A percentile compares a stretch with the other conserved stretches of the same genome.
These are phyloP conservation scores for Fusarium sp. DNA, from an alignment of 2,329 filamentous ascomycete genomes.

Conservation along the genomic window DNA sequence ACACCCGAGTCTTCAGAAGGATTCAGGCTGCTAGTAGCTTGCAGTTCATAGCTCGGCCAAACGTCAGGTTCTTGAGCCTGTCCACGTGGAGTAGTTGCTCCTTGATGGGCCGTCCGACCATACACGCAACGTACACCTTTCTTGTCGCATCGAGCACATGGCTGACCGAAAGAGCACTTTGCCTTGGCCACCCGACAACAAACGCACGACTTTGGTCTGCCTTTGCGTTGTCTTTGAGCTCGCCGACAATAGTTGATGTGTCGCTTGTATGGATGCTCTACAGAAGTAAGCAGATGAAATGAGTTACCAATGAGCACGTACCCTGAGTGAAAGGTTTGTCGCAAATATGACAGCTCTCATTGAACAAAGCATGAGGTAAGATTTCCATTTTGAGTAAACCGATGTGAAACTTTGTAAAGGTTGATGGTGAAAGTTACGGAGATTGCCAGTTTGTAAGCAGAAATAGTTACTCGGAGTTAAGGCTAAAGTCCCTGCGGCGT, in stretches of 20 bases:
- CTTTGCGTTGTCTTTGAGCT: constrained; percentile 45
- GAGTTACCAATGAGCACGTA: neutral
- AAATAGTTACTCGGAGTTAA: constrained; percentile 25
- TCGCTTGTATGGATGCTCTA: constrained; percentile 44
- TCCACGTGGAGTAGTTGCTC: accelerated
- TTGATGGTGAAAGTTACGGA: accelerated
- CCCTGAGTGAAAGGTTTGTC: constrained; percentile 42
- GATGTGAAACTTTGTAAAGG: accelerated
- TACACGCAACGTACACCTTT: constrained; percentile 37
- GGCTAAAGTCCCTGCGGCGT: constrained; percentile 13
- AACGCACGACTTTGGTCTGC: constrained; percentile 42
- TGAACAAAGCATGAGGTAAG: neutral
- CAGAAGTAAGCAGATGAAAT: neutral
- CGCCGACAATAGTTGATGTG: constrained; percentile 47
- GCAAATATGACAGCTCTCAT: constrained; percentile 38
- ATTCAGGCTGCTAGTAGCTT: neutral
- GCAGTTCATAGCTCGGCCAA: neutral
- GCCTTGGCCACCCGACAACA: constrained; percentile 42
- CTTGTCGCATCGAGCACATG: constrained; percentile 39
- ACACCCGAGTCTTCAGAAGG: accelerated
- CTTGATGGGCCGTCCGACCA: neutral
- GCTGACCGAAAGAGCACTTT: constrained; percentile 45
- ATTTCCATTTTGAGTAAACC: constrained; percentile 5
- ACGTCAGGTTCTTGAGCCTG: neutral
- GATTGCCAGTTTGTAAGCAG: constrained; percentile 7